phyloP scores from a whole-genome alignment of 1,284 basidiomycete species.

The Sutorius eximius region DNA sequence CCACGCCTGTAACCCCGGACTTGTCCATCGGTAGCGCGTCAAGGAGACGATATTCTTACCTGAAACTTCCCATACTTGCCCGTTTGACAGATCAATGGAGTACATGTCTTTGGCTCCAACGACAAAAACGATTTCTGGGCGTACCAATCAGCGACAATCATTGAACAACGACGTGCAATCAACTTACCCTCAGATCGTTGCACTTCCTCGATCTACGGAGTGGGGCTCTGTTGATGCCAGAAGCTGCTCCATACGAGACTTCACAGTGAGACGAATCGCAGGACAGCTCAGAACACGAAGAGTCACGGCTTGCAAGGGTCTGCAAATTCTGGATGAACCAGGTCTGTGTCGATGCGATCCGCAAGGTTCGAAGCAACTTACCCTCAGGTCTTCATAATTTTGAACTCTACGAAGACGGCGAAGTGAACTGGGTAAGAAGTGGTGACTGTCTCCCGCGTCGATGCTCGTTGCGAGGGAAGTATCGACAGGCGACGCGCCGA shows the following conservation, averaged over 20 bases:
- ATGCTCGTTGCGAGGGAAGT: constrained; percentile 28
- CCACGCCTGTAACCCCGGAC: constrained; percentile 10
- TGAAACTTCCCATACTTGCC: constrained; percentile 5
- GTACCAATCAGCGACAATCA: not conserved
- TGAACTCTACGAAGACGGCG: constrained; percentile 24
- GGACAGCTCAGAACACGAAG: not conserved
- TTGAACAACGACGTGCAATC: not conserved
- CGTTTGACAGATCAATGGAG: not conserved
- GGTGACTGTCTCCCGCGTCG: constrained; percentile 5
- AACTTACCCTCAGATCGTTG: constrained; percentile 1
- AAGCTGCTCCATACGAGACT: not conserved
- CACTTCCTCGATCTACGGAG: not conserved
- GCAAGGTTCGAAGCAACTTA: not conserved
- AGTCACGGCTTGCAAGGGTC: not conserved
- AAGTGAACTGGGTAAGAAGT: not conserved
- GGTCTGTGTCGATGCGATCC: not conserved
- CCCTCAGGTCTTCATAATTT: constrained; percentile 21
- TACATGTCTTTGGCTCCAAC: not conserved
- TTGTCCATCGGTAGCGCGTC: not conserved
- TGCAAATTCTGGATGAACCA: not conserved
- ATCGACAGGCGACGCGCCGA: not conserved
- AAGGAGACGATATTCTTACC: constrained; percentile 7
- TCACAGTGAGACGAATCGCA: constrained; percentile 2
- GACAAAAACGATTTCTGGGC: constrained; percentile 9
- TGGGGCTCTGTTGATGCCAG: not conserved